Evolutionary conservation across 768 basidiomycete genomes (phyloP).

Genomic region (Pleurotus salmoneostramineus): DNA sequence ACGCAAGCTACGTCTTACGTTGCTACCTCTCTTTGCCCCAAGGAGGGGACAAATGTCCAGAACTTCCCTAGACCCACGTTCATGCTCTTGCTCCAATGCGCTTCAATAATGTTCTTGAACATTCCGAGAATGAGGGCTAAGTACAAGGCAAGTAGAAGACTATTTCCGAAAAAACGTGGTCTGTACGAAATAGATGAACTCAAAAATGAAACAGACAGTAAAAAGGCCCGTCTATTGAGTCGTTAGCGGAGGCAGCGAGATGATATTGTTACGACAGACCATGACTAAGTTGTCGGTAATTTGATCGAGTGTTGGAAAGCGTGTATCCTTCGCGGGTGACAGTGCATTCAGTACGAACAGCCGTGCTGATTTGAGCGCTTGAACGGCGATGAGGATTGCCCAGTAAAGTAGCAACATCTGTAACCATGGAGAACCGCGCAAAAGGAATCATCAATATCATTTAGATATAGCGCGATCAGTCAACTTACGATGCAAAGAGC

Average conservation of each 20-base stretch:
- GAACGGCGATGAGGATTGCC: conserved; percentile 16
- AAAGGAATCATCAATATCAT: no score
- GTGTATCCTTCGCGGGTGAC: conserved; percentile 17
- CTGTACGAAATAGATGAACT: not conserved
- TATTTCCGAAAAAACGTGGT: not conserved
- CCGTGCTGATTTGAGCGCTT: conserved; percentile 15
- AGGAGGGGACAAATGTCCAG: no score
- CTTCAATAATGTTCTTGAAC: no score
- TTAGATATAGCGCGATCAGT: not conserved
- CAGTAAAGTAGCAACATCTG: conserved; percentile 20
- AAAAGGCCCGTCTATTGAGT: not conserved
- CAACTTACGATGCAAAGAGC: conserved; percentile 13
- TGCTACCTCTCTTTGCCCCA: no score
- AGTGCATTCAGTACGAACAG: conserved; percentile 13
- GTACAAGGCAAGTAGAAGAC: no score
- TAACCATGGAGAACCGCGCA: not conserved
- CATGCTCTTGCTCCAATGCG: no score
- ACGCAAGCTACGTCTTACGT: no score
- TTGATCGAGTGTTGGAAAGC: conserved; percentile 21
- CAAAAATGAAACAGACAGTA: not conserved
- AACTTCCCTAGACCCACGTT: no score
- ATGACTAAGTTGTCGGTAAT: conserved; percentile 22
- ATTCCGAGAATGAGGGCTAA: no score
- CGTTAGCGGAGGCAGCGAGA: not conserved
- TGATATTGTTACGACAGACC: conserved; percentile 11